Evolutionary conservation across 2,329 filamentous ascomycete genomes (phyloP).

Genomic region (Paecilomyces sp.): DNA sequence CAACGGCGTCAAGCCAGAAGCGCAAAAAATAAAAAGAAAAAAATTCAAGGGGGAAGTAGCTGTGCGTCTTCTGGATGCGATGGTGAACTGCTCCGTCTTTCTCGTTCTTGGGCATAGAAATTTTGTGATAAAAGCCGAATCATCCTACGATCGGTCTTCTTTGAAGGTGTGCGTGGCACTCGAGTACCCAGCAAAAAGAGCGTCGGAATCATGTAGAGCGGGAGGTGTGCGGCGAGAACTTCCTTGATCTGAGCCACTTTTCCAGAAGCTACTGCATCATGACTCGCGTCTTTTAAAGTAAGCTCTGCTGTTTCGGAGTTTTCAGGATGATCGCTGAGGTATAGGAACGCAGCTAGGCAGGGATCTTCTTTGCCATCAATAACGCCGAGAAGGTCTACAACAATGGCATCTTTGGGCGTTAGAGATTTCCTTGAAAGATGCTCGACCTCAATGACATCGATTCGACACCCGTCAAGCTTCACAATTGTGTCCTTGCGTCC

Average conservation of each 20-base stretch:
- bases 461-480: conserved; percentile 15
- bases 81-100: background rate
- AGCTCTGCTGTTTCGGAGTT: background rate
- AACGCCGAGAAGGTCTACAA: conserved; percentile 13
- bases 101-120: background rate
- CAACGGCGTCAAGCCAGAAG: background rate
- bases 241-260: conserved; percentile 2
- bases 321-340: conserved; percentile 2
- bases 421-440: conserved; percentile 9
- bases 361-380: conserved; percentile 11
- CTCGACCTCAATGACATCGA: conserved; percentile 17
- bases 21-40: no score
- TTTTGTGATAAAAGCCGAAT: conserved; percentile 2
- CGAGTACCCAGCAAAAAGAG: conserved; percentile 13
- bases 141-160: conserved; percentile 16
- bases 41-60: background rate
- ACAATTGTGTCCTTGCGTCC: conserved; percentile 20
- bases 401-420: conserved; percentile 5
- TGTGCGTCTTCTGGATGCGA: background rate
- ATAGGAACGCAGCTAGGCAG: conserved; percentile 10
- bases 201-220: conserved; percentile 11
- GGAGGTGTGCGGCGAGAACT: conserved; percentile 7
- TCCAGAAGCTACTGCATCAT: conserved; percentile 5
- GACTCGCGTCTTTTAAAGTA: background rate
- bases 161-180: conserved; percentile 15